Evolutionary conservation across 345 rosid species (phyloP).

Genomic region (Citrus medica): DNA sequence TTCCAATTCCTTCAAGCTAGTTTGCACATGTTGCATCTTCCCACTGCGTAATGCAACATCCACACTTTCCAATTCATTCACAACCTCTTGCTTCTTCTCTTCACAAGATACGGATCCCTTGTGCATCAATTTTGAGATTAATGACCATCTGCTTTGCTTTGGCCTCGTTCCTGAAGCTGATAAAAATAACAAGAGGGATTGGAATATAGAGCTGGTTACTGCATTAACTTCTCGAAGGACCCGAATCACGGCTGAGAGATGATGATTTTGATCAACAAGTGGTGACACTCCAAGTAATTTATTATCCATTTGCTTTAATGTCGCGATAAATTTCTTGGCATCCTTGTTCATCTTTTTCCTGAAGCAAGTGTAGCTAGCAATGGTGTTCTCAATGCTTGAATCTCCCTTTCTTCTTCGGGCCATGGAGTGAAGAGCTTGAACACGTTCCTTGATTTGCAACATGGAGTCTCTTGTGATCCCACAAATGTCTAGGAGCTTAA

Average conservation of each 20-base stretch:
- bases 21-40: slow-evolving; percentile 28
- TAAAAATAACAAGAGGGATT: slow-evolving; percentile 44
- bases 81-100: slow-evolving; percentile 27
- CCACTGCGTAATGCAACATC: slow-evolving; percentile 31
- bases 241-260: slow-evolving; percentile 34
- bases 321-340: slow-evolving; percentile 37
- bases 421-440: slow-evolving; percentile 54
- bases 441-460: slow-evolving; percentile 44
- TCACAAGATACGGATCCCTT: slow-evolving; percentile 30
- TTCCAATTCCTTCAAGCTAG: slow-evolving; percentile 46
- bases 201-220: slow-evolving; percentile 34
- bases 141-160: slow-evolving; percentile 45
- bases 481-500: slow-evolving; percentile 59
- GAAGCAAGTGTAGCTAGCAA: slow-evolving; percentile 29
- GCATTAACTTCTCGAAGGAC: slow-evolving; percentile 41
- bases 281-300: slow-evolving; percentile 3
- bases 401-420: slow-evolving; percentile 52
- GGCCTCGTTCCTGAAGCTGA: slow-evolving; percentile 26
- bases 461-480: slow-evolving; percentile 49
- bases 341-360: slow-evolving; percentile 58
- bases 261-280: slow-evolving; percentile 29
- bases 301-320: slow-evolving; percentile 50
- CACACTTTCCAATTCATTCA: slow-evolving; percentile 42
- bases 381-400: slow-evolving; percentile 23
- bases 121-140: slow-evolving; percentile 43